These are phyloP conservation scores for Plasmodium coatneyi DNA, from an alignment of 169 alveolate species.

Conservation along the genomic window DNA sequence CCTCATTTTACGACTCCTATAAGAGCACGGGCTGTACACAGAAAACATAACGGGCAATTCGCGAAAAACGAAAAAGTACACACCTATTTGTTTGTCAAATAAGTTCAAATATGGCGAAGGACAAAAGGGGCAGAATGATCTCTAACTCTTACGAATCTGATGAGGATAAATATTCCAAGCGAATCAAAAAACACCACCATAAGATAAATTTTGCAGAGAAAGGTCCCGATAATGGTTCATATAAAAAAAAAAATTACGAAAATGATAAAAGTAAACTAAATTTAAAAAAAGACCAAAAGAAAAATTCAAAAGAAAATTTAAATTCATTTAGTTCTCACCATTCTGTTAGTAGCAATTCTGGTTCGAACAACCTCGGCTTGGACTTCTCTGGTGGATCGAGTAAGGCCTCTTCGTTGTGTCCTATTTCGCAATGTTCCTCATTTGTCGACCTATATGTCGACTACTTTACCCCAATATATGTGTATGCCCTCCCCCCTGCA, in stretches of 20 bases:
- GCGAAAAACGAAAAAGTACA: not conserved
- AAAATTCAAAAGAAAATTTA: constrained; percentile 60
- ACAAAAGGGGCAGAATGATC: constrained; percentile 21
- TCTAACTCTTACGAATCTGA: constrained; percentile 28
- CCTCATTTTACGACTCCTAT: not conserved
- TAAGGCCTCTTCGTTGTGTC: not conserved
- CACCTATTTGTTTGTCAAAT: not conserved
- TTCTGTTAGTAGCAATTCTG: constrained; percentile 74
- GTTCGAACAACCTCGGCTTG: constrained; percentile 5
- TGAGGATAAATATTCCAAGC: constrained; percentile 12
- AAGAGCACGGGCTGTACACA: not conserved
- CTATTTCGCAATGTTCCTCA: not conserved
- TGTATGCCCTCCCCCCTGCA: not conserved
- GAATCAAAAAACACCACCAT: constrained; percentile 23
- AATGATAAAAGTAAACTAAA: constrained; percentile 60
- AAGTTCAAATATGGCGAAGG: constrained; percentile 39
- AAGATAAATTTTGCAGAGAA: constrained; percentile 31
- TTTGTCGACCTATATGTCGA: not conserved
- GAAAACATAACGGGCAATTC: not conserved
- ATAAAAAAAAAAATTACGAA: constrained; percentile 69
- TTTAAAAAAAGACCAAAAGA: constrained; percentile 64
- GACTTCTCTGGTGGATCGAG: constrained; percentile 40
- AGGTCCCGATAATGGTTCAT: constrained; percentile 60
- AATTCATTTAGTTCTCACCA: constrained; percentile 72
- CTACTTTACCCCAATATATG: not conserved